Base-by-base conservation (phyloP, 495 filamentous ascomycete genomes). In the Penicillium cinerascens region DNA sequence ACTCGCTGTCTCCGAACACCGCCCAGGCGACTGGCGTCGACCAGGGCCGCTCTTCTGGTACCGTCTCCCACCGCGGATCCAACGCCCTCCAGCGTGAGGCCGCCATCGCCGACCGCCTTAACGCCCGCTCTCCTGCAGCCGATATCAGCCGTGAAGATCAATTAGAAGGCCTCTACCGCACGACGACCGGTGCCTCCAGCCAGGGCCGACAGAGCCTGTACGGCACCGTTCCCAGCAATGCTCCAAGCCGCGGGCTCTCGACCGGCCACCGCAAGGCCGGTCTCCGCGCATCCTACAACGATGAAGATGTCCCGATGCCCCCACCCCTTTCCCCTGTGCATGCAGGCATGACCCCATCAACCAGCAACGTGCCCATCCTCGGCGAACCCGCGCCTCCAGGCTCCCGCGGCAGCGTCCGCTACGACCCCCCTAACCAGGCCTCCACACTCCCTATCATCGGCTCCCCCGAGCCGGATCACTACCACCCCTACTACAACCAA, bases 191-290 rank as follows among this genome's bases (percentile, higher is more conserved):
- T 35, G 61, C 69, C 15, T 63, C 66, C 18, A 52, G 47, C 27
- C 49, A 55, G 22, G 56, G 58, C 16, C 64, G 66, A 11, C 58
- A 61, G 1, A 66, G 51, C 45, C 56, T 63, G 5, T 50, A 61
- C 41, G 51, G 61, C 29, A 61, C 59, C 27, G 43, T 27, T 18
- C 17, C 56, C n/a, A 56, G 55, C 15, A 40, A 52, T 36, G 44
- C 52, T 15, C 45, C 76, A 17, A 59, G 60, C n/a, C 71, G 74
- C 27, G 69, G 58, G 15, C 61, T 67, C 2, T 78, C 73, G 7
- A 70, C 67, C 20, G 75, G 75, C 20, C 70, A 70, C 25, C 69
- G 76, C 40, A 76, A 75, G 44, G 59, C 56, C 6, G 67, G 67
- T 11, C 40, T 57, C 2, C 57, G 51, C 15, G 51, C 46, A 36